phyloP scores from a whole-genome alignment of 225 moss, liverwort and hornwort genomes.

The Asterella californica region DNA sequence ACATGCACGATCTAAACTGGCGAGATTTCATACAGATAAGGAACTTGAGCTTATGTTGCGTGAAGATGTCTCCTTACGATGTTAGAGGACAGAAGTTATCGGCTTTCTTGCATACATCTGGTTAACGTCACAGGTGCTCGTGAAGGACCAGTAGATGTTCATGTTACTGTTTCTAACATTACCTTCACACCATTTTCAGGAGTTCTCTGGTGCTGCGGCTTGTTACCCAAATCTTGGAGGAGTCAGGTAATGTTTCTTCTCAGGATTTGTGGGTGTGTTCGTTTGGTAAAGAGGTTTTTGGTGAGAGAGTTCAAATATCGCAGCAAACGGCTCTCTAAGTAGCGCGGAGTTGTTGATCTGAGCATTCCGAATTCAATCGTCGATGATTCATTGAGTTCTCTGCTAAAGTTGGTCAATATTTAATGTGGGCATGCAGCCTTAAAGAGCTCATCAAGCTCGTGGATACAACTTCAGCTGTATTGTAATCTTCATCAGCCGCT shows the following conservation, averaged over 20 bases:
- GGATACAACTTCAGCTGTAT: slow-evolving; percentile 23
- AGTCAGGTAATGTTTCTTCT: slow-evolving; percentile 42
- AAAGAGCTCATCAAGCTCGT: slow-evolving; percentile 26
- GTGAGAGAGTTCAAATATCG: not conserved
- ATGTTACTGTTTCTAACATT: not conserved
- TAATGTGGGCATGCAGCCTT: slow-evolving; percentile 15
- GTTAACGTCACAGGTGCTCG: not conserved
- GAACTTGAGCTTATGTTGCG: too few species aligned
- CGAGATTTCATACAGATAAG: too few species aligned
- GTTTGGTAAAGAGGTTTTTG: not conserved
- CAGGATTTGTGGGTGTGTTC: too few species aligned
- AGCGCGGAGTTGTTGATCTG: not conserved
- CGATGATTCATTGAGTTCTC: not conserved
- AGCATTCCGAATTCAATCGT: not conserved
- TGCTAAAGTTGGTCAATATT: not conserved
- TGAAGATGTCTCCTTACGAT: not conserved
- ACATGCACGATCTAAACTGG: too few species aligned
- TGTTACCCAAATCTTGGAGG: slow-evolving; percentile 66
- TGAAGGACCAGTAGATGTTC: too few species aligned
- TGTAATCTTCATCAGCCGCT: not conserved
- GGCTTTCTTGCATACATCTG: not conserved
- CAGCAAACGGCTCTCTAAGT: not conserved
- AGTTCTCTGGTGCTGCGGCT: slow-evolving; percentile 76
- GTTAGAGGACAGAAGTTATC: not conserved
- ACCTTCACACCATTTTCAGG: slow-evolving; percentile 48